A percentile compares a stretch with the other conserved stretches of the same genome.
Evolutionary conservation across 2,329 filamentous ascomycete species (phyloP).

Genomic region (Neofusicoccum parvum): DNA sequence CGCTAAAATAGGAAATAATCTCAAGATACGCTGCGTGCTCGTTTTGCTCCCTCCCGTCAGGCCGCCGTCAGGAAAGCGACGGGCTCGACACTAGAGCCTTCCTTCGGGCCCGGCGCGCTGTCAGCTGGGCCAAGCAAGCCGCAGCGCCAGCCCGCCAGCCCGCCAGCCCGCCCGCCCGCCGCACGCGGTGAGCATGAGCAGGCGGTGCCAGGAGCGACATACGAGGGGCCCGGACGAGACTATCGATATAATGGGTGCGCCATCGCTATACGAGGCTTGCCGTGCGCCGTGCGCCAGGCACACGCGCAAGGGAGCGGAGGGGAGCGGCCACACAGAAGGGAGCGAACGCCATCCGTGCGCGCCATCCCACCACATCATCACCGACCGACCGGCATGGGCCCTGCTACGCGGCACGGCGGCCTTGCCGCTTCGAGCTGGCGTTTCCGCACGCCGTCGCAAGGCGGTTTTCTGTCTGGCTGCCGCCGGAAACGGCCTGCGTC

Average conservation of each 20-base stretch:
- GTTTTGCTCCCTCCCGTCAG: too few species aligned
- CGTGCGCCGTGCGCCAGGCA: not conserved
- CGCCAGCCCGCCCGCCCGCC: too few species aligned
- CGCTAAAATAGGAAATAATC: conserved; percentile 13
- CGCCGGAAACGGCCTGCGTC: not conserved
- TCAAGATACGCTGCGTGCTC: not conserved
- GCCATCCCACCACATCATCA: not conserved
- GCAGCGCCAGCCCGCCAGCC: not conserved
- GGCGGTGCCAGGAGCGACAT: not conserved
- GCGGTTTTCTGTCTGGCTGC: not conserved
- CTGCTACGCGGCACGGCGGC: conserved; percentile 4
- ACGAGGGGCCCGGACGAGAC: not conserved
- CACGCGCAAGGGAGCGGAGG: not conserved
- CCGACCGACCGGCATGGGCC: not conserved
- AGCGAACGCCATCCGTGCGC: conserved; percentile 8
- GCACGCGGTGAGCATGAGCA: not conserved
- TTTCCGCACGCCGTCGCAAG: conserved; percentile 8
- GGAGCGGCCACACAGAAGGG: not conserved
- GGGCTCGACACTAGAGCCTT: too few species aligned
- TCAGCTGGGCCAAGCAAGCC: too few species aligned
- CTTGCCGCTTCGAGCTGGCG: conserved; percentile 13
- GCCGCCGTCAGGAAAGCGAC: too few species aligned
- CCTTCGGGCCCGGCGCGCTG: too few species aligned
- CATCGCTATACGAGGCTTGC: not conserved
- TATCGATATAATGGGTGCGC: conserved; percentile 5